Base-by-base conservation (phyloP, 148 eudicot species). In the Bassia scoparia region DNA sequence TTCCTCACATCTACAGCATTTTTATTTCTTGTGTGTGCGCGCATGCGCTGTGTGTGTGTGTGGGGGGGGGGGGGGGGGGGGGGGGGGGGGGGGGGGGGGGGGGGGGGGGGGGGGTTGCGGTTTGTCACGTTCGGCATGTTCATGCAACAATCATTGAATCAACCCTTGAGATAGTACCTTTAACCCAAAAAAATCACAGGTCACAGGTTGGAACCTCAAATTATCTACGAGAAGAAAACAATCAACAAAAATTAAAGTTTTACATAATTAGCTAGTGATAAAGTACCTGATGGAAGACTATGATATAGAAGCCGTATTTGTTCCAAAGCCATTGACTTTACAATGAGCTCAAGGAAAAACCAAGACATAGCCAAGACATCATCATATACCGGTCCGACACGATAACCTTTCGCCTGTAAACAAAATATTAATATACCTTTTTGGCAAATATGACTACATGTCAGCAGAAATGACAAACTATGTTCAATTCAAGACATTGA, bases 361-460 rank as follows among this genome's bases (percentile, higher is more conserved):
- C 97, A 96, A 59, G 96, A 92, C 97, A 96, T 96, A 62, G 97
- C 91, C 86, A 96, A 80, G 44, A 96, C 99, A 89, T 96, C 97
- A 82, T 96, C 97, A 70, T 92, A 92, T 54, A 96, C 99, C 33
- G 97, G 99, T 33, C 99, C 99, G 68, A 96, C 97, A 15, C 97
- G 93, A 68, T 96, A 96, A 50, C 97, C 99, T 84, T 96, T 96
- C n/a, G 99, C 99, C 99, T 96, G 75, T 68, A 88, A 62, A 54
- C 41, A 77, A 20, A 56, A 64, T 13, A 61, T 50, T 12, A 26
- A 72, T 20, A 43, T 0, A 61, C 17, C 43, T 16, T 61, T 20
- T 1, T 20, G 4, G 20, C 27, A 59, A 0, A 59, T 59, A 59
- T 24, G 31, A 59, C 7, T 14, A 31, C 17, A n/a, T 18, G 37